These are phyloP conservation scores for Phytopythium helicoides DNA, from an alignment of 352 stramenopile species.

Conservation along the genomic window DNA sequence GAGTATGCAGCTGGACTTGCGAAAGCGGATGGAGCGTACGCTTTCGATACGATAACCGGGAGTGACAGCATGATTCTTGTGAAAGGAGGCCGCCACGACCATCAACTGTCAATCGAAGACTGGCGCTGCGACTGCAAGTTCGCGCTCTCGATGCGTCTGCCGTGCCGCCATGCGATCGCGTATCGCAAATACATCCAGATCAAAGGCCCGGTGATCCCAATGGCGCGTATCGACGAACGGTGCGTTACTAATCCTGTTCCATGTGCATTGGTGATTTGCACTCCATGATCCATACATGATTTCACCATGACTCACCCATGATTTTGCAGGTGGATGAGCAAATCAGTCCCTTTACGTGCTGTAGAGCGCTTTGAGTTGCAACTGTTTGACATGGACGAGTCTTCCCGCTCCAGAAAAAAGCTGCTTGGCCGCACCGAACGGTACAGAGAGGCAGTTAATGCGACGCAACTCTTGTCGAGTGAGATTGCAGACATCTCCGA, in stretches of 20 bases:
- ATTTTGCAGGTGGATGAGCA: too few species aligned
- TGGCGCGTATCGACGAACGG: neutral
- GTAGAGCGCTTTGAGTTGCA: neutral
- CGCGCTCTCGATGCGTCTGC: conserved; percentile 9
- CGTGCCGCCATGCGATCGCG: conserved; percentile 17
- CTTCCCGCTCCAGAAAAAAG: neutral
- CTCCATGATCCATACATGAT: too few species aligned
- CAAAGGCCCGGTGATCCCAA: conserved; percentile 7
- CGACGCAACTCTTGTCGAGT: conserved; percentile 3
- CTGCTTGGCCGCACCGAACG: conserved; percentile 1
- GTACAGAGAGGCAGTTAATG: conserved; percentile 9
- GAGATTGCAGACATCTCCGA: conserved; percentile 8
- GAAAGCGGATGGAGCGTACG: conserved; percentile 11
- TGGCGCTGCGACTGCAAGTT: conserved; percentile 19
- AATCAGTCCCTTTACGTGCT: too few species aligned
- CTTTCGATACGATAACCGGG: neutral
- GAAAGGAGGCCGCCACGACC: neutral
- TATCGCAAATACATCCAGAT: conserved; percentile 9
- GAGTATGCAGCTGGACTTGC: conserved; percentile 8
- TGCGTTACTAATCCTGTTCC: neutral
- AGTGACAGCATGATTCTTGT: neutral
- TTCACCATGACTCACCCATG: too few species aligned
- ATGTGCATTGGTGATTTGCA: neutral
- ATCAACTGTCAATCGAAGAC: neutral
- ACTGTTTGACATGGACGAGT: conserved; percentile 1